These are phyloP conservation scores for Yamadazyma dendronema DNA, from an alignment of 1,139 yeast species.

Conservation along the genomic window DNA sequence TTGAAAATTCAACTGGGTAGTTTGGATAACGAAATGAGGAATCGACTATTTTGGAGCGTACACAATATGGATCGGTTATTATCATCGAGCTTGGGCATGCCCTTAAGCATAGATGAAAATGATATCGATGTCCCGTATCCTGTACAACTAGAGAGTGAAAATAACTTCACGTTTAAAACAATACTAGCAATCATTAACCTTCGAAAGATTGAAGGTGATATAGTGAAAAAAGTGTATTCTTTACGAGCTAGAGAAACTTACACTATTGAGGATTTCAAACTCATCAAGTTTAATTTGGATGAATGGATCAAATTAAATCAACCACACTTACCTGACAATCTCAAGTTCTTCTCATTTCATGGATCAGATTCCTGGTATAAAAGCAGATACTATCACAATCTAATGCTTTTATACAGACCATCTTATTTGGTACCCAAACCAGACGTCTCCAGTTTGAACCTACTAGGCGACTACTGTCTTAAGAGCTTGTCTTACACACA, in stretches of 20 bases:
- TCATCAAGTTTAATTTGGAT: conserved; percentile 39
- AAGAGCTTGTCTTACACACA: conserved; percentile 41
- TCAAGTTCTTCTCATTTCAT: conserved; percentile 26
- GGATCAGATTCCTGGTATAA: conserved; percentile 46
- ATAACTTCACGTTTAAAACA: conserved; percentile 31
- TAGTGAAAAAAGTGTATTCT: conserved; percentile 41
- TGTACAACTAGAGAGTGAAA: conserved; percentile 28
- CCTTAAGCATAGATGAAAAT: conserved; percentile 43
- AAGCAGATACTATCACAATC: conserved; percentile 44
- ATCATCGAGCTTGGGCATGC: conserved; percentile 43
- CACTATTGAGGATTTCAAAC: conserved; percentile 22
- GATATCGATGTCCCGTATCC: conserved; percentile 47
- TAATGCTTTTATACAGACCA: conserved; percentile 44
- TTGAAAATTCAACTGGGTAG: conserved; percentile 16
- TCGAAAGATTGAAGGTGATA: conserved; percentile 41
- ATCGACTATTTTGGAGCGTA: conserved; percentile 50
- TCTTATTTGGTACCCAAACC: conserved; percentile 47
- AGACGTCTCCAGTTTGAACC: conserved; percentile 29
- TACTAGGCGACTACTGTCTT: conserved; percentile 39
- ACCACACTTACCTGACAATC: conserved; percentile 8
- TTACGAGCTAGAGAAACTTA: conserved; percentile 18
- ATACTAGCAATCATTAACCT: conserved; percentile 38
- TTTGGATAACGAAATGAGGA: conserved; percentile 35
- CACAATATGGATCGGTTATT: conserved; percentile 47
- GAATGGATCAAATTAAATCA: conserved; percentile 24